Evolutionary conservation across 768 basidiomycete species (phyloP).

Genomic region (Austroboletus eburneus): DNA sequence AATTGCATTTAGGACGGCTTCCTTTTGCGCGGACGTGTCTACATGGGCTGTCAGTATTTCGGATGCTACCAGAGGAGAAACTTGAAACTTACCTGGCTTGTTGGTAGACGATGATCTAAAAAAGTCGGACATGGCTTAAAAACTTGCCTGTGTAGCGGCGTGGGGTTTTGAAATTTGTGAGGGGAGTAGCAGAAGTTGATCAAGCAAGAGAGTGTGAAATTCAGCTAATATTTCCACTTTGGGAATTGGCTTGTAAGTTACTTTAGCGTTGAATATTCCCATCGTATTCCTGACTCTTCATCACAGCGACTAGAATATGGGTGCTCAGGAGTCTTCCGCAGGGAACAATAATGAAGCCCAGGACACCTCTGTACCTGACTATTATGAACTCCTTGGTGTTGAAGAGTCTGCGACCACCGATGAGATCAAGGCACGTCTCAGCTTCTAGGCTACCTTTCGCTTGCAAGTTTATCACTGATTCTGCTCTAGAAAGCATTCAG

Average conservation of each 20-base stretch:
- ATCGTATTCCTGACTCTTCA: too few relatives aligned
- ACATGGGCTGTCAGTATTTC: background rate
- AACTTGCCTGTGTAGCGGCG: too few relatives aligned
- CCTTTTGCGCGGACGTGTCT: slow-evolving; percentile 39
- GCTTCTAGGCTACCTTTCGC: background rate
- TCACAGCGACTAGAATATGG: slow-evolving; percentile 60
- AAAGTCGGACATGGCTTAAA: slow-evolving; percentile 49
- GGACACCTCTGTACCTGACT: slow-evolving; percentile 46
- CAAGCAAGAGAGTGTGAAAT: too few relatives aligned
- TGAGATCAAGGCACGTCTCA: slow-evolving; percentile 72
- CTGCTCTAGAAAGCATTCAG: slow-evolving; percentile 69
- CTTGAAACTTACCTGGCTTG: slow-evolving; percentile 22
- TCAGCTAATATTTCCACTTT: slow-evolving; percentile 15
- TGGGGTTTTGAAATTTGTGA: background rate
- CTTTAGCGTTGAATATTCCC: too few relatives aligned
- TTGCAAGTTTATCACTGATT: slow-evolving; percentile 4
- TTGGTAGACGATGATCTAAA: slow-evolving; percentile 36
- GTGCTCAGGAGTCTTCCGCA: slow-evolving; percentile 60
- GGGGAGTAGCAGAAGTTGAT: background rate
- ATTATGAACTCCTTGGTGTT: slow-evolving; percentile 79
- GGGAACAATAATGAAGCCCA: slow-evolving; percentile 27
- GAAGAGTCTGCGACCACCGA: slow-evolving; percentile 79
- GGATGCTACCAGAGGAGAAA: background rate
- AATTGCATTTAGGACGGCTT: slow-evolving; percentile 56
- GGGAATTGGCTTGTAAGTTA: too few relatives aligned